phyloP scores from a whole-genome alignment of 805 yeast genomes.

The Metahyphopichia silvanorum region DNA sequence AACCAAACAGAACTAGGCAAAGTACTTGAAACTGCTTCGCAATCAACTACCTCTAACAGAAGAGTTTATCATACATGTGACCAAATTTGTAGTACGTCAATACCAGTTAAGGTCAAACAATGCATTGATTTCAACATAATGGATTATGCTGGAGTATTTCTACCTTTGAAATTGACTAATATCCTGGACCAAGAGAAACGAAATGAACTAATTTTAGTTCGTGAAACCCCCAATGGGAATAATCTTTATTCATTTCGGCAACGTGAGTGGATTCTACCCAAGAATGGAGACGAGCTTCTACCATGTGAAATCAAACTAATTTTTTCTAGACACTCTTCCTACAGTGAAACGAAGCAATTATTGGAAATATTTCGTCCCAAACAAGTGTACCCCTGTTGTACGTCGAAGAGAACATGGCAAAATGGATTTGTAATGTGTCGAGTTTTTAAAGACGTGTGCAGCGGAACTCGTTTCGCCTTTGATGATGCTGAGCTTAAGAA shows the following conservation, averaged over 20 bases:
- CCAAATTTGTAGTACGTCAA: no score
- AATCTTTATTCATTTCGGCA: slow-evolving; percentile 18
- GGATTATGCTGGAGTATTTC: slow-evolving; percentile 26
- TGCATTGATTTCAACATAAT: slow-evolving; percentile 34
- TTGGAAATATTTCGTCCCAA: slow-evolving; percentile 32
- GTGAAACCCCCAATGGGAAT: slow-evolving; percentile 16
- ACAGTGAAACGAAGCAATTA: slow-evolving; percentile 33
- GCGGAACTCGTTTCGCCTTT: slow-evolving; percentile 8
- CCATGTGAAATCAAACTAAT: slow-evolving; percentile 34
- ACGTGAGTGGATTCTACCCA: slow-evolving; percentile 26
- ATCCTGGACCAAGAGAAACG: slow-evolving; percentile 10
- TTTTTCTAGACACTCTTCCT: slow-evolving; percentile 49
- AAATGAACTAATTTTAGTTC: slow-evolving; percentile 8
- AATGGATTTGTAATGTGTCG: slow-evolving; percentile 37
- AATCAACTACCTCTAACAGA: no score
- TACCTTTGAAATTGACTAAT: slow-evolving; percentile 20
- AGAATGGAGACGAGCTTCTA: slow-evolving; percentile 22
- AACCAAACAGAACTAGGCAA: background rate
- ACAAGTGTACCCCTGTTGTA: slow-evolving; percentile 45
- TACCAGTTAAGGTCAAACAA: slow-evolving; percentile 30
- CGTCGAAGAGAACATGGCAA: slow-evolving; percentile 28
- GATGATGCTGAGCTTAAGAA: no score
- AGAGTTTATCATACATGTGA: no score
- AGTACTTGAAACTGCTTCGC: background rate
- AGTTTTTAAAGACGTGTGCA: slow-evolving; percentile 37